Percentiles rank a stretch among this genome's conserved stretches.
Evolutionary conservation across 495 filamentous ascomycete genomes (phyloP).

Genomic region (Cercophora newfieldiana): DNA sequence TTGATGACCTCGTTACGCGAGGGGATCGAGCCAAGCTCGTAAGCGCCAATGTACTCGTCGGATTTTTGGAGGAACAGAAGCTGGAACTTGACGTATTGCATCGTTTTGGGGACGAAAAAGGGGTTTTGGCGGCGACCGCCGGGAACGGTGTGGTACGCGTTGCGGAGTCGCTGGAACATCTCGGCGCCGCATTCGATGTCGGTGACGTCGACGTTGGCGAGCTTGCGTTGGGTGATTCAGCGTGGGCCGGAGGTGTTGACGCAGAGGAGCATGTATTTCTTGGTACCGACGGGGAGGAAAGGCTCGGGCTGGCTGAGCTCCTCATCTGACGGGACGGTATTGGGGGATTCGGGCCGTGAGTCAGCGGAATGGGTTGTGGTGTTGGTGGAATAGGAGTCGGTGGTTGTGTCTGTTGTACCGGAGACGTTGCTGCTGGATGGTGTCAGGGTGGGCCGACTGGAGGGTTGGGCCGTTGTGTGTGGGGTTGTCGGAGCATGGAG

Average conservation of each 20-base stretch:
- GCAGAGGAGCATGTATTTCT: constrained; percentile 17
- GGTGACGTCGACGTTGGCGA: constrained; percentile 20
- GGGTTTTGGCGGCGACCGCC: constrained; percentile 4
- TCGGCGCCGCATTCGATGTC: constrained; percentile 13
- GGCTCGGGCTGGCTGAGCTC: background rate
- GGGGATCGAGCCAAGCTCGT: constrained; percentile 14
- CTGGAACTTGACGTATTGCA: constrained; percentile 20
- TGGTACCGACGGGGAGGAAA: constrained; percentile 17
- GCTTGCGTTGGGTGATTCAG: constrained; percentile 6
- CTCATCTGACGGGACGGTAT: constrained; percentile 7
- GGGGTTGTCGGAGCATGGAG: background rate
- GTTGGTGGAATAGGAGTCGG: background rate
- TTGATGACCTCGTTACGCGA: constrained; percentile 9
- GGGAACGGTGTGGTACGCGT: constrained; percentile 2
- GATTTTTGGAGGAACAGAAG: constrained; percentile 17
- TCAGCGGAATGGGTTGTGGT: background rate
- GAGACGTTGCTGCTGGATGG: constrained; percentile 4
- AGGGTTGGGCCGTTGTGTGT: background rate
- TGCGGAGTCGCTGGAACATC: constrained; percentile 12
- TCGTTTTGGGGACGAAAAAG: constrained; percentile 16
- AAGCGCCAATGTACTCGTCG: constrained; percentile 8
- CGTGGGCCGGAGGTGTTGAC: constrained; percentile 6
- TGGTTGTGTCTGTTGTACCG: background rate
- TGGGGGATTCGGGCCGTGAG: background rate
- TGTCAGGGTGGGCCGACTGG: background rate